Conservation (phyloP, 2,329 filamentous ascomycete species). For the Curvularia verruculosa region DNA sequence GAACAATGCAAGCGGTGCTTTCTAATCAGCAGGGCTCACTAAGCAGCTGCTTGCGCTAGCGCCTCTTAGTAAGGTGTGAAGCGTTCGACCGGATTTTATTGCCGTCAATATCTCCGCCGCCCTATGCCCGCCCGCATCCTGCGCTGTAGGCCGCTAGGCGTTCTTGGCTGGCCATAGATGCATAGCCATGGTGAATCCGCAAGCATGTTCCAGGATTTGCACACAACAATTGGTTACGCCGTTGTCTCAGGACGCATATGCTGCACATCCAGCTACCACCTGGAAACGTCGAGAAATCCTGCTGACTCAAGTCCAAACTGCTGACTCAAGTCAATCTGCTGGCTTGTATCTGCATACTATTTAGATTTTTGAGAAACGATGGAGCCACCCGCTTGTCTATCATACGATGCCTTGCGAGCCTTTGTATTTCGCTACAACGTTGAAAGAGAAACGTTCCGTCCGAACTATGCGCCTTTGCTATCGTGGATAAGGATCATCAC, state of each 20-base stretch:
- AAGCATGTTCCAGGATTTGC: background rate
- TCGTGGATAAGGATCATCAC: no score
- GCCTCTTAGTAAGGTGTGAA: background rate
- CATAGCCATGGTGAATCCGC: background rate
- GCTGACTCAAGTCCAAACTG: background rate
- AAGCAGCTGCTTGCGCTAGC: background rate
- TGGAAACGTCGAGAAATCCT: no score
- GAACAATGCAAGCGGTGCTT: background rate
- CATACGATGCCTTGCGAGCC: background rate
- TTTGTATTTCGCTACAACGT: background rate
- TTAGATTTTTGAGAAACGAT: background rate
- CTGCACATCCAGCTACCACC: background rate
- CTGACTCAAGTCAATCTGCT: background rate
- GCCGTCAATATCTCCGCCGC: background rate
- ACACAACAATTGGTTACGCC: background rate
- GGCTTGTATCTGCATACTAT: background rate
- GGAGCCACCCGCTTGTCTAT: no score
- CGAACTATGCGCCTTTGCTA: no score
- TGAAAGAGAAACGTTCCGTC: no score
- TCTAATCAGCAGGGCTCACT: background rate
- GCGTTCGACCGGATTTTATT: background rate
- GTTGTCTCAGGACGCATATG: background rate
- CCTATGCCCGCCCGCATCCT: background rate
- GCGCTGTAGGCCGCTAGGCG: no score
- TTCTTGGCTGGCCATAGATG: background rate